These are phyloP conservation scores for Avena insularis DNA, from an alignment of 176 grass and related monocot species.

Conservation along the genomic window DNA sequence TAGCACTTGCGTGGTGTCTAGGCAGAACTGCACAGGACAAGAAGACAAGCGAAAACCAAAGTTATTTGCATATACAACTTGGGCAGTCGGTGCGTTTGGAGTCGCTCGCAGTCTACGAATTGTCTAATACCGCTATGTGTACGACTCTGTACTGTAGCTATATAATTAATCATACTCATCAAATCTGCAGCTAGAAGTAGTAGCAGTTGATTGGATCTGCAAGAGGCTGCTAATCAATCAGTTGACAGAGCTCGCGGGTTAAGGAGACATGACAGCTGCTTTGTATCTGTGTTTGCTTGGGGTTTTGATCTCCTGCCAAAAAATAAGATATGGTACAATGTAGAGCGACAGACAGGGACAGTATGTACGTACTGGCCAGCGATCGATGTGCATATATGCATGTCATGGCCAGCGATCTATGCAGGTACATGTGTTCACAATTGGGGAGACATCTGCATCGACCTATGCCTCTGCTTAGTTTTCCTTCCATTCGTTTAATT, in stretches of 20 bases:
- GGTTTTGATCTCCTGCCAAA: background rate
- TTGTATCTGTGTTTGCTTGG: background rate
- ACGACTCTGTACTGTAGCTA: conserved; percentile 10
- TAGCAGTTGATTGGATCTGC: conserved; percentile 2
- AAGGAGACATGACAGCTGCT: conserved; percentile 16
- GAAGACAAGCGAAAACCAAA: conserved; percentile 7
- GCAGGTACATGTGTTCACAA: background rate
- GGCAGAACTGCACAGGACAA: conserved; percentile 11
- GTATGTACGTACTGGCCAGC: background rate
- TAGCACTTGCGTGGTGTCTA: background rate
- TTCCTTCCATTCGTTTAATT: background rate
- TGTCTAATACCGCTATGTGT: background rate
- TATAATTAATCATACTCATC: background rate
- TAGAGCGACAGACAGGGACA: background rate
- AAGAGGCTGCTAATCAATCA: conserved; percentile 27
- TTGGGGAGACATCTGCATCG: background rate
- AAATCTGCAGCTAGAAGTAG: background rate
- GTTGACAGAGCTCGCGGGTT: background rate
- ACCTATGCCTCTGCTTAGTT: background rate
- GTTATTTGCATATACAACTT: background rate
- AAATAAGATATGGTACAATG: background rate
- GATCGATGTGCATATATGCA: background rate
- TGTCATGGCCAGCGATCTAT: background rate
- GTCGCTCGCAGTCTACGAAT: conserved; percentile 16
- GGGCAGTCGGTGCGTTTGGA: conserved; percentile 8